Conservation (phyloP, 345 rosid species). For the Mercurialis annua region DNA sequence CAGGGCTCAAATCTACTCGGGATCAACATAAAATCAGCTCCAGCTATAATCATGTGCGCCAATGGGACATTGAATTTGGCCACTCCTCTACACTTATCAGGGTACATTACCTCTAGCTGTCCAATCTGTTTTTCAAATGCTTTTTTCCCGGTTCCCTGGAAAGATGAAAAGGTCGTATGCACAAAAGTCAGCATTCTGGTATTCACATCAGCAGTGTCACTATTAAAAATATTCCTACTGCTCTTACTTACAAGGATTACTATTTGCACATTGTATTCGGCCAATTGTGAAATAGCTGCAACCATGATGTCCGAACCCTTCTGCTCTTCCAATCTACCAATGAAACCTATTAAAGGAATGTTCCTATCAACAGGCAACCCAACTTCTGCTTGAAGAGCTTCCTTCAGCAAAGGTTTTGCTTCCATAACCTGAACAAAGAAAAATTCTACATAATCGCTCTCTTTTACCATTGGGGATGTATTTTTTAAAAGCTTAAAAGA, state of each 20-base stretch:
- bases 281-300: conserved; percentile 62
- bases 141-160: conserved; percentile 90
- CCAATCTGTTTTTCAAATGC: conserved; percentile 68
- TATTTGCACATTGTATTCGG: conserved; percentile 62
- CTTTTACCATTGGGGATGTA: not conserved
- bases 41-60: conserved; percentile 90
- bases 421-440: conserved; percentile 51
- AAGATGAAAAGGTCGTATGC: not conserved
- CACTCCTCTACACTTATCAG: conserved; percentile 70
- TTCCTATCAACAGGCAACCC: conserved; percentile 85
- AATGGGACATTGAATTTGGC: conserved; percentile 72
- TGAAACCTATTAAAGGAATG: conserved; percentile 86
- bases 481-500: not conserved
- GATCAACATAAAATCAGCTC: conserved; percentile 79
- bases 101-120: conserved; percentile 59
- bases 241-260: conserved; percentile 61
- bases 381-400: conserved; percentile 84
- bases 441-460: not conserved
- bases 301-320: conserved; percentile 92
- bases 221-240: not conserved
- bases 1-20: conserved; percentile 98
- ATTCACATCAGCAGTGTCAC: not conserved
- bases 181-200: not conserved
- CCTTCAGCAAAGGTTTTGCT: conserved; percentile 86
- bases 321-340: conserved; percentile 95